Evolutionary conservation across 1,284 basidiomycete genomes (phyloP), one percentile per base, ranked within the genome.

Genomic region (Agroathelia rolfsii): DNA sequence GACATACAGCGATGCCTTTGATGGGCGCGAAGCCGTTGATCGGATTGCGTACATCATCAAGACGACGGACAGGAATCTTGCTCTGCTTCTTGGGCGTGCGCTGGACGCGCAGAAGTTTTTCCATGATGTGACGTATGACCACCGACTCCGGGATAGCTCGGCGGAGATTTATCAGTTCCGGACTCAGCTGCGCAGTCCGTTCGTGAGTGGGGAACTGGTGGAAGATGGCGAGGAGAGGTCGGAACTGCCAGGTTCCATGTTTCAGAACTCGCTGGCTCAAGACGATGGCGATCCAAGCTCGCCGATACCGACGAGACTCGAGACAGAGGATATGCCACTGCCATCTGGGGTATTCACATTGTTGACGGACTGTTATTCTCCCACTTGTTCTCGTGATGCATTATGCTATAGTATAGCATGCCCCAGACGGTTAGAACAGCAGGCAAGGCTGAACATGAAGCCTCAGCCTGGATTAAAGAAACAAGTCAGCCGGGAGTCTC

Each of bases 81-180:
- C 95, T 3, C 61, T 98, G 28, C 67, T 99, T 3, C 72, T 98
- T 7, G 95, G 95, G 9, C 75, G 95, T 30, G 92, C 94, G 4
- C 67, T 99, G 36, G 95, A 98, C 52, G 86, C 92, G 9, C 95
- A 98, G 61, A 98, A 97, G 62, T 97, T 94, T 63, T 98, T 98
- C 56, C 95, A 99, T 55, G 95, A 97, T 50, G 95, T 98, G 43
- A 96, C 94, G 5, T 99, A 98, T 53, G 93, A 97, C 51, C 95
- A 98, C 56, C 79, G 94, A 9, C 55, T 99, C 41, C 70, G 95
- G 31, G 95, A 98, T 58, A 89, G 79, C 45, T 65, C 79, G 2
- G 69, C 74, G 41, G 95, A 98, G 58, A 62, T 99, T 18, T 99
- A 97, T 57, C 93, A 95, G 55, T 97, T 99, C 61, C 64, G 70